Evolutionary conservation across 2,329 filamentous ascomycete species (phyloP), one percentile per base, ranked within the genome.

Genomic region (Botrytis medusae): DNA sequence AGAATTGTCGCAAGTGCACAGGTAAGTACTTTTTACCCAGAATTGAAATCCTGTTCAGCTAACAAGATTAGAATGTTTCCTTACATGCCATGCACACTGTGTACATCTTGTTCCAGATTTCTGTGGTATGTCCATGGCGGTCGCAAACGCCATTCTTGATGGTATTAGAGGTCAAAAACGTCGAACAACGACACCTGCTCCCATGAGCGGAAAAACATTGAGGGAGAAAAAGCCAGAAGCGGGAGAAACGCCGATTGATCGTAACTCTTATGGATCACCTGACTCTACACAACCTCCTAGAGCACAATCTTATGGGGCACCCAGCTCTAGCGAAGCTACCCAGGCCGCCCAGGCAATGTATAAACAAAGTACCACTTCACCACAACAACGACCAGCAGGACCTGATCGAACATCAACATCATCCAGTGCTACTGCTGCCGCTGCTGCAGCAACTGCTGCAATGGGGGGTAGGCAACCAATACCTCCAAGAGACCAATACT

Each of bases 91-190:
- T 83, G 91, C 94, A 32, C 88, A 92, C 74, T 99, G 96, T 83
- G 93, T 94, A 32, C 96, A 99, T 83, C 89, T 99, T 77, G 95
- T 99, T 46, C 96, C 96, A 32, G 96, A 99, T 82, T 99, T 99
- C 84, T 99, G 96, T 82, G 96, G 96, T 78, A 99, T 99, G 94
- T 97, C 94, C 42, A 98, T 98, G 96, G 93, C 96, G 73, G 93
- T 93, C 54, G 96, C 96, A 61, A 98, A 98, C 82, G 91, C 97
- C 80, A 98, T 99, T 77, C 83, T 98, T 72, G 92, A 94, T 76
- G 93, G 95, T 68, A 93, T 98, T 78, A 90, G 93, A 80, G 90
- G 90, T 68, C 91, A 92, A 74, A 97, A 95, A 84, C 88, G 90
- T 74, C 83, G 85, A 68, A 86, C 92, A 83, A 86, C 76, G 18